Evolutionary conservation across 768 basidiomycete genomes (phyloP).

Genomic region (Lenzites betulinus): DNA sequence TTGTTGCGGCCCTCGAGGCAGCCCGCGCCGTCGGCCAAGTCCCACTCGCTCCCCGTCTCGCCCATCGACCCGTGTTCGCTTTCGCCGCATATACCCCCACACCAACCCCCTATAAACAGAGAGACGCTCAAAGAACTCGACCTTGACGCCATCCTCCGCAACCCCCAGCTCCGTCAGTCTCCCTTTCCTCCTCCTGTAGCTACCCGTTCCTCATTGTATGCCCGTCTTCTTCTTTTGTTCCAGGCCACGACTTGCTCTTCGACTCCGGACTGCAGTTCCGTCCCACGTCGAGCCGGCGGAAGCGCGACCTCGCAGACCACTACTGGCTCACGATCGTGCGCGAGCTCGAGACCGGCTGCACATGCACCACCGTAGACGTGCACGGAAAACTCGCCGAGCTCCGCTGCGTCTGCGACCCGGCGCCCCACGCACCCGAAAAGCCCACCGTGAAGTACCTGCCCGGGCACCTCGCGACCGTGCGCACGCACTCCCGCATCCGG

Average conservation of each 20-base stretch:
- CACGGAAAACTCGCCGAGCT: slow-evolving; percentile 45
- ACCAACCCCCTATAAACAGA: slow-evolving; percentile 77
- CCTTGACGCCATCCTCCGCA: slow-evolving; percentile 80
- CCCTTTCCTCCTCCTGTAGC: slow-evolving; percentile 33
- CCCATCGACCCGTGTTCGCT: slow-evolving; percentile 40
- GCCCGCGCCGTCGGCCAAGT: slow-evolving; percentile 20
- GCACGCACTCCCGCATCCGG: slow-evolving; percentile 72
- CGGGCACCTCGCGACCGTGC: slow-evolving; percentile 53
- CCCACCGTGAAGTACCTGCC: slow-evolving; percentile 46
- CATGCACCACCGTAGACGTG: slow-evolving; percentile 75
- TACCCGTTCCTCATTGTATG: slow-evolving; percentile 16
- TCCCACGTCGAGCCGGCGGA: slow-evolving; percentile 72
- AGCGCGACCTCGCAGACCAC: slow-evolving; percentile 68
- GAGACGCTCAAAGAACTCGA: slow-evolving; percentile 85
- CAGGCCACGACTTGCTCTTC: slow-evolving; percentile 89
- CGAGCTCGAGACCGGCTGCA: slow-evolving; percentile 82
- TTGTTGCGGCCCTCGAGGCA: slow-evolving; percentile 20
- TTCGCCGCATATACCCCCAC: slow-evolving; percentile 63
- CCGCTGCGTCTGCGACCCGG: slow-evolving; percentile 46
- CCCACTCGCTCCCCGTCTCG: slow-evolving; percentile 34
- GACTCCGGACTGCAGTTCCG: slow-evolving; percentile 84
- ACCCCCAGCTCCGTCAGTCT: slow-evolving; percentile 81
- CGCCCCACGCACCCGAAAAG: slow-evolving; percentile 32
- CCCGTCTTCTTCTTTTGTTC: slow-evolving; percentile 6
- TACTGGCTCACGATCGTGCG: slow-evolving; percentile 84